phyloP scores from a whole-genome alignment of 129 eudicot genomes.

The Silybum marianum region DNA sequence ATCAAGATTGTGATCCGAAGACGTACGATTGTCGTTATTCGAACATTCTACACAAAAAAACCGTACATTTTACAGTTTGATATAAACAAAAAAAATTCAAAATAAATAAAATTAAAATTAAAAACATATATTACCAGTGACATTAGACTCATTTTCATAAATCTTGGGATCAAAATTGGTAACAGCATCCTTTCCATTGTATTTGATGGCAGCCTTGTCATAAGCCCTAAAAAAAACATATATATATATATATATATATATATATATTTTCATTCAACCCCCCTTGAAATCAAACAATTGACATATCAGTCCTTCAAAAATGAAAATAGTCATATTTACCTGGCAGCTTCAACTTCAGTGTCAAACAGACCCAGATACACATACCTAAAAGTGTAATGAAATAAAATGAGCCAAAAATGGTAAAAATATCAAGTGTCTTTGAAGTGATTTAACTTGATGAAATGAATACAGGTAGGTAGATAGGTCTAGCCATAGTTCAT shows the following conservation, averaged over 20 bases:
- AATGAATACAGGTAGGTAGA: conserved; percentile 42
- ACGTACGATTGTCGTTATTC: conserved; percentile 2
- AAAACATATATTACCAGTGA: conserved; percentile 40
- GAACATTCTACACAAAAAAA: conserved; percentile 42
- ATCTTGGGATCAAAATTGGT: conserved; percentile 81
- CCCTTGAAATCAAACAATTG: background rate
- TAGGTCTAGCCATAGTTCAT: conserved; percentile 37
- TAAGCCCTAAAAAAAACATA: too few species aligned
- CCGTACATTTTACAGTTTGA: background rate
- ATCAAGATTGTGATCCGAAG: conserved; percentile 69
- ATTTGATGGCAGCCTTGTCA: conserved; percentile 87
- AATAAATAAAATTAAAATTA: background rate
- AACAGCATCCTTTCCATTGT: conserved; percentile 90
- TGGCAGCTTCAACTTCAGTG: conserved; percentile 98
- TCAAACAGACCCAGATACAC: conserved; percentile 97
- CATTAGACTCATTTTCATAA: conserved; percentile 59
- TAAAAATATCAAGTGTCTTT: conserved; percentile 34
- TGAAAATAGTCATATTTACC: conserved; percentile 42
- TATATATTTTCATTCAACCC: background rate
- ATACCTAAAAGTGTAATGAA: conserved; percentile 55
- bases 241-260: too few species aligned
- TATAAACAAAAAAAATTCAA: background rate
- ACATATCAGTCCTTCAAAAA: conserved; percentile 30
- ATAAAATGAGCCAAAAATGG: conserved; percentile 24
- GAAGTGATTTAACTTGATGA: conserved; percentile 44